Evolutionary conservation across 2,329 filamentous ascomycete species (phyloP), one percentile per base, ranked within the genome.

Genomic region (Fusarium denticulatum): DNA sequence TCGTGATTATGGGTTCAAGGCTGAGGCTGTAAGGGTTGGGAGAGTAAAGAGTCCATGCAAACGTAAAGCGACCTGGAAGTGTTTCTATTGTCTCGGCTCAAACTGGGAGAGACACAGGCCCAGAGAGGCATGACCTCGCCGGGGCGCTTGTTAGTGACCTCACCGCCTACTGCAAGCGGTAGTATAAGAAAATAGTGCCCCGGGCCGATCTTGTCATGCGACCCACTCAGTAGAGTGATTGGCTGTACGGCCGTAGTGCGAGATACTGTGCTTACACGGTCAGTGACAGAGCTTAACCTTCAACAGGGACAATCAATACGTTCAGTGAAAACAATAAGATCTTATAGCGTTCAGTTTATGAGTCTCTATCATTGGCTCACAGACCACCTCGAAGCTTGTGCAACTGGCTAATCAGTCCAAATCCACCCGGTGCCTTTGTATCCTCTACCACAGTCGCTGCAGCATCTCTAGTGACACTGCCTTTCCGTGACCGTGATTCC

Each of bases 381-480:
- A 89, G 76, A 3, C 88, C 88, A 45, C 84, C 86, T 58, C 89
- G 85, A 65, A 91, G 83, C 80, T 89, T 89, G 80, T 91, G 89
- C 67, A 91, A 80, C 79, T 91, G 89, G 80, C 86, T 91, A 74
- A 91, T 90, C 60, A 91, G 82, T 10, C 89, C 88, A 77, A 90
- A 91, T 1, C 87, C 88, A 3, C 86, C 86, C 1, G 84, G 80
- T 58, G 83, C 82, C 76, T 83, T 86, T 62, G 78, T 82, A 57
- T 87, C 86, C 32, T 81, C 80, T 39, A 76, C 81, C 53, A 75
- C 79, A 26, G 63, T 39, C 26, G 32, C 60, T 43, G 61, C 75
- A 28, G 71, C 76, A 64, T 80, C 79, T 66, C 76, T 77, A 32
- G 76, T 72, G 40, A 78, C 72, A 63, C 79, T 83, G 39, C 81